Conservation (phyloP, 2,329 filamentous ascomycete species). For the Fusarium agapanthi region DNA sequence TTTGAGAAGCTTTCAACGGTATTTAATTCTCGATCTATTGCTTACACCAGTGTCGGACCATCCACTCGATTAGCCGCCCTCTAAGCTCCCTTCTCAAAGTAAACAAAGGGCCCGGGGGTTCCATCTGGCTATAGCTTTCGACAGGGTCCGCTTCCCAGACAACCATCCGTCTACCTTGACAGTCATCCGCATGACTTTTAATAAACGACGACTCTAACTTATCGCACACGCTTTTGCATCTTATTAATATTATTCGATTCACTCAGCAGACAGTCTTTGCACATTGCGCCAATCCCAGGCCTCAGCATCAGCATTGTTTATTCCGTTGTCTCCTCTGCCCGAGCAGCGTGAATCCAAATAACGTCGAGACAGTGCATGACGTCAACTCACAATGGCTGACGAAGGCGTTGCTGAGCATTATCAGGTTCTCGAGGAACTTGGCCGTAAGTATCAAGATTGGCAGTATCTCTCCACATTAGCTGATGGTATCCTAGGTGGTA, state of each 20-base stretch:
- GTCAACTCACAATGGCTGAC: conserved; percentile 59
- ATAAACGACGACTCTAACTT: conserved; percentile 27
- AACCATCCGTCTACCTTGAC: conserved; percentile 40
- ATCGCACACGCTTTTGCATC: background rate
- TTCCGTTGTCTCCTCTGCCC: conserved; percentile 11
- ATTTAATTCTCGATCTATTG: conserved; percentile 6
- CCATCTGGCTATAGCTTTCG: conserved; percentile 31
- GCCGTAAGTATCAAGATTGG: conserved; percentile 70
- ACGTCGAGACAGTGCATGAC: conserved; percentile 36
- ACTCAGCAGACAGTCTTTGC: background rate
- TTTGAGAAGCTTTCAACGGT: background rate
- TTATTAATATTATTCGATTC: conserved; percentile 3
- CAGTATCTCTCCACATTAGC: background rate
- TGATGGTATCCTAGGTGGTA: conserved; percentile 74
- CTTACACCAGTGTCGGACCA: conserved; percentile 16
- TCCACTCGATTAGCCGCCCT: conserved; percentile 39
- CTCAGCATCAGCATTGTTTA: conserved; percentile 10
- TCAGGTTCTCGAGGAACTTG: conserved; percentile 94
- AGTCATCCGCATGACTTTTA: conserved; percentile 32
- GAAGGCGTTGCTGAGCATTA: conserved; percentile 84
- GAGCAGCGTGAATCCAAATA: conserved; percentile 15
- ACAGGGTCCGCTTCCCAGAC: conserved; percentile 48
- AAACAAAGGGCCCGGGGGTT: conserved; percentile 51
- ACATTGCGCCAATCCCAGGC: background rate
- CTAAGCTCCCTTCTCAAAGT: conserved; percentile 46